These are phyloP conservation scores for Diaporthe longicolla DNA, from an alignment of 2,329 filamentous ascomycete genomes.

Conservation along the genomic window DNA sequence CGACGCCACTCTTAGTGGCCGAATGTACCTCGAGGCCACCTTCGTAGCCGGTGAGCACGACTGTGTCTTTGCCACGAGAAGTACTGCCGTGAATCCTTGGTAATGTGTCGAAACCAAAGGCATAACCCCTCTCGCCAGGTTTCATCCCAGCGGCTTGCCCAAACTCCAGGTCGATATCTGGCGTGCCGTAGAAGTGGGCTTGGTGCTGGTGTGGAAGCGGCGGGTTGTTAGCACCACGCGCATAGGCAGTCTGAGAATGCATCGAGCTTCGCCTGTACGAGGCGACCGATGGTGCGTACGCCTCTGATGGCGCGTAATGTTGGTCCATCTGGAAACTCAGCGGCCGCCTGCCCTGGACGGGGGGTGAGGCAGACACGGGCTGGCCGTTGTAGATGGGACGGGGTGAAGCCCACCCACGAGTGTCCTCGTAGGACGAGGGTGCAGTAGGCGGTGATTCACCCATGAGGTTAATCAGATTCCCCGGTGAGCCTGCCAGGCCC, in stretches of 20 bases:
- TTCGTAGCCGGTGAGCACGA: constrained; percentile 83
- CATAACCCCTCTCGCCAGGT: constrained; percentile 79
- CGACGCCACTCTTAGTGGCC: constrained; percentile 79
- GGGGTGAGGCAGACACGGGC: constrained; percentile 58
- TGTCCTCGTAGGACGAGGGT: constrained; percentile 66
- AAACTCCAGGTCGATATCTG: constrained; percentile 76
- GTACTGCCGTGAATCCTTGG: constrained; percentile 52
- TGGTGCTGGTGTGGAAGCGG: constrained; percentile 82
- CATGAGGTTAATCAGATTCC: constrained; percentile 65
- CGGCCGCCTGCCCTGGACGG: constrained; percentile 57
- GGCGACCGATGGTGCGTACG: constrained; percentile 54
- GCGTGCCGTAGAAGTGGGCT: constrained; percentile 81
- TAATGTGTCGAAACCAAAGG: constrained; percentile 85
- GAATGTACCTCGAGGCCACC: constrained; percentile 83
- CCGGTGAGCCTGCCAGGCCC: constrained; percentile 65
- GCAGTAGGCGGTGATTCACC: constrained; percentile 68
- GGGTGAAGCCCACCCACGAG: constrained; percentile 63
- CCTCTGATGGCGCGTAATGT: constrained; percentile 59
- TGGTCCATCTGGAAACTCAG: constrained; percentile 69
- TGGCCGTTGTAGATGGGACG: constrained; percentile 61
- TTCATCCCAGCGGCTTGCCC: constrained; percentile 67
- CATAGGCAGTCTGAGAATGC: constrained; percentile 63
- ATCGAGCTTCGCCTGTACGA: constrained; percentile 62
- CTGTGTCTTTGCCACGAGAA: constrained; percentile 66
- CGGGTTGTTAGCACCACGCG: constrained; percentile 65